These are phyloP conservation scores for Leptographium radiaticola DNA, from an alignment of 2,329 filamentous ascomycete species.

Conservation along the genomic window DNA sequence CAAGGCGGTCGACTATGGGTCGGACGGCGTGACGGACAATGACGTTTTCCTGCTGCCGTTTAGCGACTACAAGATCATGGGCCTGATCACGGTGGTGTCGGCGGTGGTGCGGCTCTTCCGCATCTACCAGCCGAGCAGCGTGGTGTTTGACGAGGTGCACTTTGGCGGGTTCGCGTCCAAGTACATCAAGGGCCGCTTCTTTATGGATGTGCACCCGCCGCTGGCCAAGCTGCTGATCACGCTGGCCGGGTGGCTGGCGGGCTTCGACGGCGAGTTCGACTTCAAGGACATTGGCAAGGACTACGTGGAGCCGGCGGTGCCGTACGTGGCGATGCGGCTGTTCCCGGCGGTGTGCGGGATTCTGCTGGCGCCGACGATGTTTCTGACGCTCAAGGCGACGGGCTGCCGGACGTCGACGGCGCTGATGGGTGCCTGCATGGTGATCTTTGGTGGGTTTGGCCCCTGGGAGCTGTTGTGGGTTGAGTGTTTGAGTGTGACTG, in stretches of 20 bases:
- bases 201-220: slow-evolving; percentile 99
- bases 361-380: slow-evolving; percentile 80
- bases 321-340: slow-evolving; percentile 95
- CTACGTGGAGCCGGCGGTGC: slow-evolving; percentile 85
- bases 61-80: slow-evolving; percentile 70
- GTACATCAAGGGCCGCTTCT: slow-evolving; percentile 98
- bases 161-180: slow-evolving; percentile 97
- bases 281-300: slow-evolving; percentile 99
- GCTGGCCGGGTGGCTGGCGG: slow-evolving; percentile 84
- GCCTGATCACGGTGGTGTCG: slow-evolving; percentile 60
- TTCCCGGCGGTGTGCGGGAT: slow-evolving; percentile 84
- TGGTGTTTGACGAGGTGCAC: slow-evolving; percentile 98
- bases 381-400: slow-evolving; percentile 80
- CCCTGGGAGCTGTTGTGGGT: too few species aligned
- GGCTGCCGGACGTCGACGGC: slow-evolving; percentile 83
- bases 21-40: slow-evolving; percentile 72
- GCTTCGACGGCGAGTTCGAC: slow-evolving; percentile 91
- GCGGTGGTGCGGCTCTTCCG: slow-evolving; percentile 77
- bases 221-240: slow-evolving; percentile 95
- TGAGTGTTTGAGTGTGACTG: not conserved
- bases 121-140: slow-evolving; percentile 90
- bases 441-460: slow-evolving; percentile 72
- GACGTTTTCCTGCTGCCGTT: slow-evolving; percentile 79
- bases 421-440: slow-evolving; percentile 66
- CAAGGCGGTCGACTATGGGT: slow-evolving; percentile 47